Percentiles rank a stretch among this genome's conserved stretches.
phyloP scores from a whole-genome alignment of 2,329 filamentous ascomycete species.

The Neonectria magnoliae region DNA sequence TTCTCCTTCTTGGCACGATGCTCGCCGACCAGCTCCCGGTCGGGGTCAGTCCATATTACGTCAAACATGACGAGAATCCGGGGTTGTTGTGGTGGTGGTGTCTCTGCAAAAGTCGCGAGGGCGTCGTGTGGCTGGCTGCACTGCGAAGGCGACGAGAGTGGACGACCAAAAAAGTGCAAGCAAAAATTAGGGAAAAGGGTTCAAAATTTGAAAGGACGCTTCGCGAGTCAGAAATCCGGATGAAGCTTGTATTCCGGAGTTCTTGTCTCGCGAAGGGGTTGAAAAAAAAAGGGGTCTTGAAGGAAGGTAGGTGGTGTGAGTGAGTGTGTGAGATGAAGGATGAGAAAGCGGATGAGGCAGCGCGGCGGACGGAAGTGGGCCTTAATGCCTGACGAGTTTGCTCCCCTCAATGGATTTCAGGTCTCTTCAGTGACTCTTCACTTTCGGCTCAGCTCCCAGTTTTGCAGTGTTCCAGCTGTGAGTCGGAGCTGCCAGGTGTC shows the following conservation, averaged over 20 bases:
- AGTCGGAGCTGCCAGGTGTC: constrained; percentile 6
- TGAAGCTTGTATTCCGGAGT: not conserved
- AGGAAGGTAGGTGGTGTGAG: not conserved
- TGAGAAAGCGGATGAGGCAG: not conserved
- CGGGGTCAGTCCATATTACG: constrained; percentile 67
- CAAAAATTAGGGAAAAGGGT: not conserved
- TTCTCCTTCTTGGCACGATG: constrained; percentile 60
- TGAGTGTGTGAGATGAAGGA: not conserved
- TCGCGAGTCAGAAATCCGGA: not conserved
- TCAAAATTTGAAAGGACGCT: not conserved
- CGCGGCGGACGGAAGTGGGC: not conserved
- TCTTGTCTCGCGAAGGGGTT: not conserved
- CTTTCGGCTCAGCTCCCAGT: not conserved
- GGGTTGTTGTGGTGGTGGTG: not conserved
- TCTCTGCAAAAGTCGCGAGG: not conserved
- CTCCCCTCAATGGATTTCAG: not conserved
- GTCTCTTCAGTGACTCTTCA: not conserved
- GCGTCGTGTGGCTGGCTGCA: not conserved
- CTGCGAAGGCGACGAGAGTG: not conserved
- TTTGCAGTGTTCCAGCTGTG: not conserved
- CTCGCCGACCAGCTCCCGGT: constrained; percentile 63
- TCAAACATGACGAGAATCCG: constrained; percentile 61
- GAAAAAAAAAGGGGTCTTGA: not conserved
- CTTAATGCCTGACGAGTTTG: not conserved
- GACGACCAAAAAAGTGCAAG: not conserved